phyloP scores from a whole-genome alignment of 495 filamentous ascomycete species.

The Tuber borchii region DNA sequence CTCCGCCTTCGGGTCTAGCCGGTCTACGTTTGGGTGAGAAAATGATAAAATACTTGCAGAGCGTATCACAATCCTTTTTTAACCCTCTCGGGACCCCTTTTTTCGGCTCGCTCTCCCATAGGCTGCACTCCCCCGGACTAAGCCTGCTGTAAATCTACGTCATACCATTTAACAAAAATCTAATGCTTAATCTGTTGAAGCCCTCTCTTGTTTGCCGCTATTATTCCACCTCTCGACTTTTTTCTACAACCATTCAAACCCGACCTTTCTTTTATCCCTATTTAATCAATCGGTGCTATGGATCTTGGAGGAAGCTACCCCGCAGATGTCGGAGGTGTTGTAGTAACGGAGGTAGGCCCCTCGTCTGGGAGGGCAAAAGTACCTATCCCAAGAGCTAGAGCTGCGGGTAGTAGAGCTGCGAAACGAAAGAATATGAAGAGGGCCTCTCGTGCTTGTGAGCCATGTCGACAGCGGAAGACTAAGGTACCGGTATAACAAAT shows the following conservation, averaged over 20 bases:
- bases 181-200: neutral
- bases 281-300: neutral
- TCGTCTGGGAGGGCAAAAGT: neutral
- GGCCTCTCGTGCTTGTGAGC: conserved; percentile 34
- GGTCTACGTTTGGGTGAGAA: neutral
- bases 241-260: neutral
- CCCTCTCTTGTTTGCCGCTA: neutral
- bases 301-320: neutral
- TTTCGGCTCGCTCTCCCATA: neutral
- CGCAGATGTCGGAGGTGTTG: neutral
- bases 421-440: conserved; percentile 15
- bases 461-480: conserved; percentile 30
- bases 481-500: conserved; percentile 31
- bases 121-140: neutral
- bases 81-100: neutral
- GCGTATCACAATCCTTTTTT: neutral
- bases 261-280: neutral
- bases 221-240: neutral
- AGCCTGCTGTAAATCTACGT: neutral
- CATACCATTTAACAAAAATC: neutral
- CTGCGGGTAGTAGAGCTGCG: neutral
- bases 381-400: neutral
- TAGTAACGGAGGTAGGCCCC: neutral
- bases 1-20: neutral
- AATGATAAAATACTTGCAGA: neutral